Base-by-base conservation (phyloP, 2,329 filamentous ascomycete species). In the Botrytis fragariae region DNA sequence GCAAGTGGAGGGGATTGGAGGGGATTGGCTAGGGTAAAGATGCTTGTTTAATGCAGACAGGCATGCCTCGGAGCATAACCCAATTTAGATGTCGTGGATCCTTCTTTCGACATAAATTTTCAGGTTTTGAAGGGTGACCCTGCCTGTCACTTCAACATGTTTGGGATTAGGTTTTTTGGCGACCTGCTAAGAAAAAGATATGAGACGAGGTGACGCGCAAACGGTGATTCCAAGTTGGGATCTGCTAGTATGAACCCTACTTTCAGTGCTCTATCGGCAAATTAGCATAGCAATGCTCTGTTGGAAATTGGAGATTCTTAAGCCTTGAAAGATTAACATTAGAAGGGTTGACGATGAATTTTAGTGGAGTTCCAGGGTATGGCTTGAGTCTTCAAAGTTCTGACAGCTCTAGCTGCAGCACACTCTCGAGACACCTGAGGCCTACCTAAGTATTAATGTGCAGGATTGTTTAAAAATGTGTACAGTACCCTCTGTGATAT, bases 121-220 rank as follows among this genome's bases (percentile, higher is more conserved):
- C 77, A 78, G 74, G 72, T 75, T 75, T 77, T 76, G 74, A 76
- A 77, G 75, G 78, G 76, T 54, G 69, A 69, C 78, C 78, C 74
- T 79, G 77, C 76, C 75, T 78, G 78, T 78, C 78, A 78, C 74
- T 74, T 75, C 68, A 63, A 77, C 76, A 75, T 77, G 78, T 79
- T 80, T 79, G 75, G 73, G 75, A 74, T 78, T 72, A 76, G 78
- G 73, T 79, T 73, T 73, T 73, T 72, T 78, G 77, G 79, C 78
- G 77, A 71, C 74, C 73, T 76, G 76, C 76, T 73, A 76, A 75
- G 65, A 42, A 76, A 75, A 70, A 51, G 45, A 79, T 74, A 77
- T 79, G 78, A 80, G 78, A 80, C 79, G 79, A 80, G 78, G 78
- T 73, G 78, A 78, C 76, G 78, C 77, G 77, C 77, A 79, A 77